Evolutionary conservation across 73 alveolate genomes (phyloP), one percentile per base, ranked within the genome.

Genomic region (Tetrahymena malaccensis): DNA sequence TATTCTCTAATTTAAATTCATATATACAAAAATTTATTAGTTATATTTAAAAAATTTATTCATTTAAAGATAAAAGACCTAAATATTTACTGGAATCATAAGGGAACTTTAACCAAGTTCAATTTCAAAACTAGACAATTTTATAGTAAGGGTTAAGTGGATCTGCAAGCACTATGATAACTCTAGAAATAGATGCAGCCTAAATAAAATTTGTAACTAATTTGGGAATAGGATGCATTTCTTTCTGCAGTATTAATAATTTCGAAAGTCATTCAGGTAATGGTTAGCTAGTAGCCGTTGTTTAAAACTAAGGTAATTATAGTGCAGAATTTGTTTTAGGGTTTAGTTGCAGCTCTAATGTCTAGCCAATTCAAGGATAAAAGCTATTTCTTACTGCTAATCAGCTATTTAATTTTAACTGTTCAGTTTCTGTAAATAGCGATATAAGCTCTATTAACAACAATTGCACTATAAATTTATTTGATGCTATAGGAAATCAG

Each of bases 161-260:
- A 43, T 96, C 96, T 57, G 93, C 94, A 11, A 94, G 96, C 93
- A 96, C 98, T 10, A 56, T 97, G 94, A 85, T 97, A 43, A 97
- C 97, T 37, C 85, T 97, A 93, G 99, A 96, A 94, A 94, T 97
- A 15, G 94, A 93, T 84, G 97, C 98, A 35, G 98, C 96, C 55
- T 50, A 96, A 31, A 35, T 97, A 34, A 97, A 94, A 96, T 97
- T 96, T 94, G 85, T 96, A 7, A 43, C 96, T 37, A 97, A 96
- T 93, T 96, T 97, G 31, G 95, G 97, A 34, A 55, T 95, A 37
- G 99, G 98, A 33, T 94, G 95, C 58, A 97, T 97, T 38, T 55
- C 55, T 44, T 10, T 17, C 10, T 95, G 96, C n/a, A 31, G 33
- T 85, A 85, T 96, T 33, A 85, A 95, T 31, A 57, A 85, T 50